phyloP scores from a whole-genome alignment of 2,329 filamentous ascomycete genomes.

The Verticillium zaregamsianum region DNA sequence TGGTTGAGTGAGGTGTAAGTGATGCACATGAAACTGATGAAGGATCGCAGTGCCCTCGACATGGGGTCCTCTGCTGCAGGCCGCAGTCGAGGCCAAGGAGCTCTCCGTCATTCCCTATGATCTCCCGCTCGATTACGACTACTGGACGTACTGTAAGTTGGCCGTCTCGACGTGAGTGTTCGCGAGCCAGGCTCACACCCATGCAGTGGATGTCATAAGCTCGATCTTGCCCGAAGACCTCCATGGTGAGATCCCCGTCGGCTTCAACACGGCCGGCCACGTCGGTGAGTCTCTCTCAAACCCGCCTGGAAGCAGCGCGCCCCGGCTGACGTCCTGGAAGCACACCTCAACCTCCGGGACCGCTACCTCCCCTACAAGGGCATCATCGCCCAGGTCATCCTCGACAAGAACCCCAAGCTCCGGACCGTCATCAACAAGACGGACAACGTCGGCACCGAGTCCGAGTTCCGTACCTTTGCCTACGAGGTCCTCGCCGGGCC shows the following conservation, averaged over 20 bases:
- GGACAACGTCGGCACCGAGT: conserved; percentile 80
- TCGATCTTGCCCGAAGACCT: conserved; percentile 77
- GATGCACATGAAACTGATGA: background rate
- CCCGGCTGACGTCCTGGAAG: conserved; percentile 25
- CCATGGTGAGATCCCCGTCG: conserved; percentile 75
- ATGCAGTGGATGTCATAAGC: conserved; percentile 71
- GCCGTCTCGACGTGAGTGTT: background rate
- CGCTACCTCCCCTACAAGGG: conserved; percentile 81
- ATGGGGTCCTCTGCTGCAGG: conserved; percentile 67
- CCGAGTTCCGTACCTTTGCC: conserved; percentile 83
- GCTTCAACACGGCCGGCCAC: conserved; percentile 87
- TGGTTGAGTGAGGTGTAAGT: background rate
- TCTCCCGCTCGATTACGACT: conserved; percentile 73
- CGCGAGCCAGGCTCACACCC: conserved; percentile 13
- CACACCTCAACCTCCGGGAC: conserved; percentile 85
- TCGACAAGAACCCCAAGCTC: conserved; percentile 83
- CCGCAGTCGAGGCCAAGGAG: conserved; percentile 64
- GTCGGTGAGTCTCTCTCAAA: conserved; percentile 52
- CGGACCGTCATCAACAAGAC: conserved; percentile 94
- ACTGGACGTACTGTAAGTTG: conserved; percentile 74
- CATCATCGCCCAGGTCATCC: conserved; percentile 77
- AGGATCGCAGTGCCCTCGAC: conserved; percentile 56
- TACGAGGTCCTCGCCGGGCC: conserved; percentile 86
- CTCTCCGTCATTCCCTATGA: conserved; percentile 72
- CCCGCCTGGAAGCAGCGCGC: background rate